Percentiles rank a stretch among this genome's conserved stretches.
These are phyloP conservation scores for Fistulinella prunicolor DNA, from an alignment of 768 basidiomycete species.

Conservation along the genomic window DNA sequence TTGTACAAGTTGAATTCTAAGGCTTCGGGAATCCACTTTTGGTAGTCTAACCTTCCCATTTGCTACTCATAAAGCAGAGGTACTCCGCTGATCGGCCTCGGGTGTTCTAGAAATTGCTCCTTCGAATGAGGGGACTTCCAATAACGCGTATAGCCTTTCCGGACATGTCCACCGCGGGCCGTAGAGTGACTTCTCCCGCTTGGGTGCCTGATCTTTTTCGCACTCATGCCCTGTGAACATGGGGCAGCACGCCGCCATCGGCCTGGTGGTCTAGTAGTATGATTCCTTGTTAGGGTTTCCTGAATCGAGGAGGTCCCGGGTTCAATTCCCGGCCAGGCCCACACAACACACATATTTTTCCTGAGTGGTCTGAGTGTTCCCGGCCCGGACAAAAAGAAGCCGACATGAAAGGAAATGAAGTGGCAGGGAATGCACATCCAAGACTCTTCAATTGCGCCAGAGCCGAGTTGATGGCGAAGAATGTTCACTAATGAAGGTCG, in stretches of 20 bases:
- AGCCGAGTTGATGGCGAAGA: constrained; percentile 13
- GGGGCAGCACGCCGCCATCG: too few species aligned
- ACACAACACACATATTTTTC: too few species aligned
- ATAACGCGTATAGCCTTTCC: background rate
- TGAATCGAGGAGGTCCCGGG: constrained; percentile 73
- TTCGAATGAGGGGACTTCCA: background rate
- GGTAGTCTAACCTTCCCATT: background rate
- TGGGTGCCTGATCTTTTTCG: too few species aligned
- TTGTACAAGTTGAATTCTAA: constrained; percentile 31
- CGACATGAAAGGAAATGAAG: constrained; percentile 20
- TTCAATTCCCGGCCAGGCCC: constrained; percentile 87
- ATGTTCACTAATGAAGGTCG: constrained; percentile 6
- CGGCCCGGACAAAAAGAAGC: constrained; percentile 28
- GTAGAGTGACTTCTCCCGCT: too few species aligned
- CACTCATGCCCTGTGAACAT: too few species aligned
- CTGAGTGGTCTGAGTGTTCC: background rate
- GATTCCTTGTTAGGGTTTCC: constrained; percentile 58
- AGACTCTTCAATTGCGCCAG: constrained; percentile 1
- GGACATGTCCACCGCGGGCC: background rate
- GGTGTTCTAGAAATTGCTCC: too few species aligned
- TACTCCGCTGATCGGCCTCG: background rate
- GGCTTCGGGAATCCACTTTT: constrained; percentile 7
- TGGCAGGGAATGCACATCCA: constrained; percentile 20
- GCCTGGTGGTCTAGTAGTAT: constrained; percentile 65
- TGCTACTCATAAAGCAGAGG: too few species aligned